Evolutionary conservation across 2,329 filamentous ascomycete species (phyloP).

Genomic region (Paraphoma sp.): DNA sequence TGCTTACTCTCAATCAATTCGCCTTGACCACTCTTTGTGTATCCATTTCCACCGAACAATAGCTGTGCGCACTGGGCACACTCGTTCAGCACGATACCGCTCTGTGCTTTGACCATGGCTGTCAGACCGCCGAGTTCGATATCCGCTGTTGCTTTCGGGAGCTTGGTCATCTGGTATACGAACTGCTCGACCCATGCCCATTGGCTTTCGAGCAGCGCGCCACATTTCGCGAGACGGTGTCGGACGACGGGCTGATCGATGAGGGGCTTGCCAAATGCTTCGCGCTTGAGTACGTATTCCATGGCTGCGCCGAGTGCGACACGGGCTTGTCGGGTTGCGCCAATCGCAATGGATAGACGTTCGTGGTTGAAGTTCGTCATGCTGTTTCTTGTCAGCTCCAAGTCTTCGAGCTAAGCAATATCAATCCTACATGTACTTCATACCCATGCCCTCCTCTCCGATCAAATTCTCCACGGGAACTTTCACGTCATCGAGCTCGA

Average conservation of each 20-base stretch:
- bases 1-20: constrained; percentile 72
- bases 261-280: constrained; percentile 71
- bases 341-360: constrained; percentile 70
- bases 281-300: constrained; percentile 68
- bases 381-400: constrained; percentile 10
- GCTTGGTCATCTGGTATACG: constrained; percentile 69
- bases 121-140: constrained; percentile 73
- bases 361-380: constrained; percentile 86
- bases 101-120: constrained; percentile 74
- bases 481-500: constrained; percentile 76
- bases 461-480: constrained; percentile 75
- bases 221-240: constrained; percentile 74
- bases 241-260: constrained; percentile 78
- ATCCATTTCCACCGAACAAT: constrained; percentile 77
- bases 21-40: constrained; percentile 72
- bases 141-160: constrained; percentile 66
- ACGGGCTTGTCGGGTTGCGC: constrained; percentile 66
- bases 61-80: constrained; percentile 73
- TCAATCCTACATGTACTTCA: constrained; percentile 65
- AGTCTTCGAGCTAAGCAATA: background rate
- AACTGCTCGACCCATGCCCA: constrained; percentile 77
- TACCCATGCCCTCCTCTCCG: constrained; percentile 72
- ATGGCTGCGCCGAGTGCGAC: constrained; percentile 67
- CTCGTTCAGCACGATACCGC: constrained; percentile 74
- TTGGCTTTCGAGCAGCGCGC: constrained; percentile 71